Evolutionary conservation across 768 basidiomycete genomes (phyloP).

Genomic region (Calocybe indica): DNA sequence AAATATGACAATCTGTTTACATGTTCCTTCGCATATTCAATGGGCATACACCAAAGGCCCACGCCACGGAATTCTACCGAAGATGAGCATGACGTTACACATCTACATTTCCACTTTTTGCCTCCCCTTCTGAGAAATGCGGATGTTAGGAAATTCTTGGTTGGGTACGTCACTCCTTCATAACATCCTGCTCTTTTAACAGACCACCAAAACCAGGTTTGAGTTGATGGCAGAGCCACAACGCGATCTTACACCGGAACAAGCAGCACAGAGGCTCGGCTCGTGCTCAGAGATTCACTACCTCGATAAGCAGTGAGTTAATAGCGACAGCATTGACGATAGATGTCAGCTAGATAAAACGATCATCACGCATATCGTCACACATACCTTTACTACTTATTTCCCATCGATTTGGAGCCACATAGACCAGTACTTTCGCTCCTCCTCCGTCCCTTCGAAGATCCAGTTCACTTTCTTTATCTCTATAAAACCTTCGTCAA

Average conservation of each 20-base stretch:
- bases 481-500: slow-evolving; percentile 71
- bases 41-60: slow-evolving; percentile 90
- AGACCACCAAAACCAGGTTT: slow-evolving; percentile 41
- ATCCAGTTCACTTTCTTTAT: slow-evolving; percentile 75
- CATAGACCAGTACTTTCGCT: slow-evolving; percentile 69
- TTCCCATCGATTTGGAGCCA: slow-evolving; percentile 81
- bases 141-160: slow-evolving; percentile 82
- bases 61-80: slow-evolving; percentile 28
- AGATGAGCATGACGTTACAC: slow-evolving; percentile 50
- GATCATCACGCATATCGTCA: background rate
- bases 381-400: slow-evolving; percentile 19
- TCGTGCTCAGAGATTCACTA: slow-evolving; percentile 58
- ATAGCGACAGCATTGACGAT: background rate
- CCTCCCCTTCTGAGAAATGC: slow-evolving; percentile 83
- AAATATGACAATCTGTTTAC: slow-evolving; percentile 77
- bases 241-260: slow-evolving; percentile 85
- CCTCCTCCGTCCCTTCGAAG: slow-evolving; percentile 72
- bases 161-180: slow-evolving; percentile 51
- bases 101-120: slow-evolving; percentile 83
- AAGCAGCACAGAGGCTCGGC: slow-evolving; percentile 68
- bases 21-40: slow-evolving; percentile 89
- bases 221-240: slow-evolving; percentile 91
- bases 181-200: background rate
- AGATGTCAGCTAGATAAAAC: background rate
- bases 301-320: slow-evolving; percentile 15